phyloP scores from a whole-genome alignment of 2,329 filamentous ascomycete genomes.

The Scytalidium sp. region DNA sequence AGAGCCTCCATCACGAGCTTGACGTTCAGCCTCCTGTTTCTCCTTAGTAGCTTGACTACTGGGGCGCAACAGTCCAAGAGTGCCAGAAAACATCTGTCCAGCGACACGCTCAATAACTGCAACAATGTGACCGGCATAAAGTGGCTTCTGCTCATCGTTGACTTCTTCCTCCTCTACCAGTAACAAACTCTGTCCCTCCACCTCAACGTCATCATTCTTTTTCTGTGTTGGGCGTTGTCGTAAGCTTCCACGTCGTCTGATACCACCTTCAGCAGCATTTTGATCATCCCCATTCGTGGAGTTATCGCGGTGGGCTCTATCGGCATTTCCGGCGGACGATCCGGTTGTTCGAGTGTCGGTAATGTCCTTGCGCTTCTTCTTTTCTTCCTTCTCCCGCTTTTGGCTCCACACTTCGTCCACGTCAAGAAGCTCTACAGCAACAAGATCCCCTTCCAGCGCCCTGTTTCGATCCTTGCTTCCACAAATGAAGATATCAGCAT shows the following conservation, averaged over 20 bases:
- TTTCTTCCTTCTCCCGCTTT: slow-evolving; percentile 99
- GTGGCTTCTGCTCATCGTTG: slow-evolving; percentile 94
- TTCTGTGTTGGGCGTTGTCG: slow-evolving; percentile 97
- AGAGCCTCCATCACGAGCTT: slow-evolving; percentile 77
- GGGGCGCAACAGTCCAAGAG: slow-evolving; percentile 86
- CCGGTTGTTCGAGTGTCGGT: slow-evolving; percentile 82
- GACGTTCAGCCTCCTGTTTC: slow-evolving; percentile 96
- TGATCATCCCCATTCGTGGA: slow-evolving; percentile 61
- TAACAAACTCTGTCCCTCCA: slow-evolving; percentile 94
- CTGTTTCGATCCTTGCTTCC: slow-evolving; percentile 98
- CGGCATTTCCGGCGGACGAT: slow-evolving; percentile 70
- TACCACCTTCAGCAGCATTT: slow-evolving; percentile 70
- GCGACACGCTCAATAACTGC: slow-evolving; percentile 96
- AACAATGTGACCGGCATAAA: slow-evolving; percentile 96
- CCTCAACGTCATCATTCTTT: slow-evolving; percentile 99
- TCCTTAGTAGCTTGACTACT: slow-evolving; percentile 99
- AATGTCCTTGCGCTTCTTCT: slow-evolving; percentile 99
- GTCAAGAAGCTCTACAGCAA: slow-evolving; percentile 92
- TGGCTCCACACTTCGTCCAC: slow-evolving; percentile 98
- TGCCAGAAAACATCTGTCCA: slow-evolving; percentile 98
- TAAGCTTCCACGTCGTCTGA: slow-evolving; percentile 90
- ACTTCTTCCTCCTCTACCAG: slow-evolving; percentile 98
- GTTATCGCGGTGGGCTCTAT: slow-evolving; percentile 48
- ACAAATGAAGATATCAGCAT: slow-evolving; percentile 99
- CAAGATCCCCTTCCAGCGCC: slow-evolving; percentile 91